Conservation (phyloP, 441 rosid species). For the Breynia disticha region DNA sequence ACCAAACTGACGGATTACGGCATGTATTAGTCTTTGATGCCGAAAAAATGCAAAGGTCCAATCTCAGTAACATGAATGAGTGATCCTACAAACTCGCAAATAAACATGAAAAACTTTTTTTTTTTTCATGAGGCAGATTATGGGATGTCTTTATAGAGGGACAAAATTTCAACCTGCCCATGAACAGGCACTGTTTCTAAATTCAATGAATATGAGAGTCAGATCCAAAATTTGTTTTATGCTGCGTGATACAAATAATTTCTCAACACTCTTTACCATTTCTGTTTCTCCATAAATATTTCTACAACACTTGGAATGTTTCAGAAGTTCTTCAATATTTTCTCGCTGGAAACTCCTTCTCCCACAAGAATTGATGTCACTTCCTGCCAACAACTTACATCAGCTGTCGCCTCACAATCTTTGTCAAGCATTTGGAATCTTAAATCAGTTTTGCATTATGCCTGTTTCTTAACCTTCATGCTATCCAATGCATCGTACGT, state of each 20-base stretch:
- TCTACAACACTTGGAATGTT: conserved; percentile 22
- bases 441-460: too few species aligned
- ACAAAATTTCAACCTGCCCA: not conserved
- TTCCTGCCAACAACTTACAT: conserved; percentile 44
- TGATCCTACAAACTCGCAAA: too few species aligned
- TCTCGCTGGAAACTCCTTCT: conserved; percentile 66
- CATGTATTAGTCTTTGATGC: too few species aligned
- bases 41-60: too few species aligned
- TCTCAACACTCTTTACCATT: not conserved
- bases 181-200: not conserved
- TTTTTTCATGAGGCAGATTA: too few species aligned
- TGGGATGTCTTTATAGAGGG: not conserved
- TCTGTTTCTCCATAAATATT: conserved; percentile 4
- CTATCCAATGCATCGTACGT: too few species aligned
- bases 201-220: not conserved
- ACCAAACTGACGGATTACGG: too few species aligned
- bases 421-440: too few species aligned
- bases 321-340: conserved; percentile 85
- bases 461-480: too few species aligned
- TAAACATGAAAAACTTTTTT: too few species aligned
- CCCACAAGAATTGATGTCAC: conserved; percentile 65
- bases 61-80: too few species aligned
- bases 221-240: not conserved
- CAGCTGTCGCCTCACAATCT: too few species aligned
- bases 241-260: not conserved